Percentiles rank a stretch among this genome's conserved stretches.
phyloP scores from a whole-genome alignment of 176 grass and related monocot genomes.

The Oryza coarctata region DNA sequence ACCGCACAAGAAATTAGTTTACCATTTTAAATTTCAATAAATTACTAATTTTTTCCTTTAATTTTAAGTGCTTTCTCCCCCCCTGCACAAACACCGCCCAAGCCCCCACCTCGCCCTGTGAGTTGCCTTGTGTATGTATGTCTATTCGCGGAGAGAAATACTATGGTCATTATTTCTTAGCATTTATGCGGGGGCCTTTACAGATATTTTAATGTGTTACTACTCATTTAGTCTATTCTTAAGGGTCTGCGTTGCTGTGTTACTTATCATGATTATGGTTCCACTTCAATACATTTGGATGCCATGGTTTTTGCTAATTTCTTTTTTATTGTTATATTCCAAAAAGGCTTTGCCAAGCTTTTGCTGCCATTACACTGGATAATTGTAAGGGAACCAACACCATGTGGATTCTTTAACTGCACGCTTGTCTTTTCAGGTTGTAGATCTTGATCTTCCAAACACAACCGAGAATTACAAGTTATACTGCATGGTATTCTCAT shows the following conservation, averaged over 20 bases:
- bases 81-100: too few relatives aligned
- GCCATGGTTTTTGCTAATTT: not conserved
- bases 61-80: not conserved
- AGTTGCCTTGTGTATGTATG: not conserved
- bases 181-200: not conserved
- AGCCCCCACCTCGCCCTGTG: not conserved
- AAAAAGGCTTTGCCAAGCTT: not conserved
- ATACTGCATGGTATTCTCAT: slow-evolving; percentile 74
- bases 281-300: not conserved
- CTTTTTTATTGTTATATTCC: not conserved
- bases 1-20: not conserved
- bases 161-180: not conserved
- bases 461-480: slow-evolving; percentile 91
- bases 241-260: not conserved
- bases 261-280: slow-evolving; percentile 19
- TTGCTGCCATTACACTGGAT: not conserved
- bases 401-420: slow-evolving; percentile 14
- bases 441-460: slow-evolving; percentile 85
- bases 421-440: slow-evolving; percentile 60
- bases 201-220: not conserved
- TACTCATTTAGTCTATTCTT: not conserved
- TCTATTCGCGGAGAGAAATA: slow-evolving; percentile 9
- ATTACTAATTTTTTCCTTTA: not conserved
- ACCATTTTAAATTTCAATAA: slow-evolving; percentile 12
- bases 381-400: not conserved